Base-by-base conservation (phyloP, 495 filamentous ascomycete species). In the Tetracladium setigerum region DNA sequence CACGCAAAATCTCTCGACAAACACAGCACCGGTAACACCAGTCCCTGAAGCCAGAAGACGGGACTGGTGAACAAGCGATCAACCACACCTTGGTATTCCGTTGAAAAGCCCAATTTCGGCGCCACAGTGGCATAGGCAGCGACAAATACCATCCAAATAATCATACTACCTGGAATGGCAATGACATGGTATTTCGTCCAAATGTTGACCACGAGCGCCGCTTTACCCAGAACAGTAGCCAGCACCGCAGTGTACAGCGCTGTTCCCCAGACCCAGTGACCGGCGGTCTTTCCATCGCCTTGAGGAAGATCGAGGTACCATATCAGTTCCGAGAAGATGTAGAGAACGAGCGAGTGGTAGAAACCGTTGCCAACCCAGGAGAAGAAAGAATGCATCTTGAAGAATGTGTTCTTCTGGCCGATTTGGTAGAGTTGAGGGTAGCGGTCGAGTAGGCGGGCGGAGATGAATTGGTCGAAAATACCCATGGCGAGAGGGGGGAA, bases 181-280 rank as follows among this genome's bases (percentile, higher is more conserved):
- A 95, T 81, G 58, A 97, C 78, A 50, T 90, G 87, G 64, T 94
- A 99, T 67, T 99, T 99, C 24, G 94, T 99, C 94, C 94, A 99
- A 62, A 92, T 85, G 66, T 91, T 99, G 15, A 89, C 94, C 40
- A 97, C 86, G 44, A 99, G 72, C 12, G 87, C 88, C 17, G 94
- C 94, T 67, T 99, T 99, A 38, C 89, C 88, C 31, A 99, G 82
- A 1, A 97, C 92, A 1, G 91, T 96, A 15, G 82, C 81, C 22
- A 99, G 79, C 10, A 85, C 89, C 5, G 91, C 82, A 6, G 87
- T 94, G 70, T 99, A 99, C 33, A 96, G 72, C 14, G 83, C 80
- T 19, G 86, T 85, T 38, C 90, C 94, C 92, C 94, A 99, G 12
- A 97, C 86, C 94, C 94, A 99, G 61, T 97, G 91, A 3, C 91